Conservation (phyloP, 2,329 filamentous ascomycete genomes). For the Trematosphaeria pertusa region DNA sequence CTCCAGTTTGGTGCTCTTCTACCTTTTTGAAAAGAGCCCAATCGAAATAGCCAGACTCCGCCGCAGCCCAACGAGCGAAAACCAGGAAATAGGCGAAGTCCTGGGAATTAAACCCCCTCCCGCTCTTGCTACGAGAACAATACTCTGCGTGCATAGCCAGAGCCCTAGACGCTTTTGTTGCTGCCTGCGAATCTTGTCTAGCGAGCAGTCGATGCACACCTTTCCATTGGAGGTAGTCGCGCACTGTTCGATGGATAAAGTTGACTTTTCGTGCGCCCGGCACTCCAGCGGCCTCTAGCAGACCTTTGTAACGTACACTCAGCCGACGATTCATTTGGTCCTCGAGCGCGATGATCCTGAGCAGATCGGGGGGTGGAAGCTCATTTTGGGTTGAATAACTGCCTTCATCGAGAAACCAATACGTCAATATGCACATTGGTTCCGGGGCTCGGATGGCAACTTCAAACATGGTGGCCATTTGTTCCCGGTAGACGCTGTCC, state of each 20-base stretch:
- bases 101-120: not conserved
- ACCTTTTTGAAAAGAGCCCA: not conserved
- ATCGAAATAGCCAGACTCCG: not conserved
- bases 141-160: not conserved
- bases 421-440: conserved; percentile 9
- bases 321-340: not conserved
- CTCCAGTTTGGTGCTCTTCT: not conserved
- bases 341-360: not conserved
- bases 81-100: not conserved
- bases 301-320: conserved; percentile 6
- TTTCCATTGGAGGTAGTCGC: conserved; percentile 5
- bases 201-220: not conserved
- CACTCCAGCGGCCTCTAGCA: not conserved
- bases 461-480: conserved; percentile 15
- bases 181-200: not conserved
- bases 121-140: not conserved
- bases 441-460: conserved; percentile 4
- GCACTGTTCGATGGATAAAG: conserved; percentile 13
- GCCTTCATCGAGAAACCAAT: conserved; percentile 13
- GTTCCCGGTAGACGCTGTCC: conserved; percentile 10
- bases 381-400: not conserved
- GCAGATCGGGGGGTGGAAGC: not conserved
- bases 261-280: conserved; percentile 1
- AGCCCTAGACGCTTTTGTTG: conserved; percentile 1
- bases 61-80: not conserved